Evolutionary conservation across 1,284 basidiomycete species (phyloP).

Genomic region (Irpex rosettiformis): DNA sequence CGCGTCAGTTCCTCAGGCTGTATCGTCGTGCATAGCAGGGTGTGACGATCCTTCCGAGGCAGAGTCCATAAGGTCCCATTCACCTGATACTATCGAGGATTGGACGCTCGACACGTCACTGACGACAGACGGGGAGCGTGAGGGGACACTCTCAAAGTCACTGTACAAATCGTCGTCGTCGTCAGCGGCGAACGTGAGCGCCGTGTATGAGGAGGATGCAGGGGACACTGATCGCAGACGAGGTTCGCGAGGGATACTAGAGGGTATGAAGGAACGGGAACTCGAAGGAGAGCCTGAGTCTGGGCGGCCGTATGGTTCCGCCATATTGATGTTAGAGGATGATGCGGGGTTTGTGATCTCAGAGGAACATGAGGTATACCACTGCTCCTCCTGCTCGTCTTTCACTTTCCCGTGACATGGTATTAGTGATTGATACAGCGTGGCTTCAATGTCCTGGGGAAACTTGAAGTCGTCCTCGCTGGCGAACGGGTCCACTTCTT

Average conservation of each 20-base stretch:
- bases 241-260: no score
- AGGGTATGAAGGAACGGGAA: no score
- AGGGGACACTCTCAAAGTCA: constrained; percentile 8
- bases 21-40: no score
- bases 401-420: neutral
- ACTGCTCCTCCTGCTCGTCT: neutral
- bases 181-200: neutral
- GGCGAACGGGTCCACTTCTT: neutral
- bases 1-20: no score
- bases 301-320: no score
- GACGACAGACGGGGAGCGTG: constrained; percentile 11
- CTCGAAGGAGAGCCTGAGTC: no score
- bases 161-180: neutral
- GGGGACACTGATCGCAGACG: no score
- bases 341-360: neutral
- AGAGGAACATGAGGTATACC: neutral
- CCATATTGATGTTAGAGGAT: no score
- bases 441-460: neutral
- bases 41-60: constrained; percentile 3
- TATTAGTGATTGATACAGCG: neutral
- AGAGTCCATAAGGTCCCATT: constrained; percentile 6
- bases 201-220: neutral
- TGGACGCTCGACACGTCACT: constrained; percentile 3
- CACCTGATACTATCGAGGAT: neutral
- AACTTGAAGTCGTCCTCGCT: neutral